phyloP scores from a whole-genome alignment of 305 asterid genomes.

The Fraxinus velutina region DNA sequence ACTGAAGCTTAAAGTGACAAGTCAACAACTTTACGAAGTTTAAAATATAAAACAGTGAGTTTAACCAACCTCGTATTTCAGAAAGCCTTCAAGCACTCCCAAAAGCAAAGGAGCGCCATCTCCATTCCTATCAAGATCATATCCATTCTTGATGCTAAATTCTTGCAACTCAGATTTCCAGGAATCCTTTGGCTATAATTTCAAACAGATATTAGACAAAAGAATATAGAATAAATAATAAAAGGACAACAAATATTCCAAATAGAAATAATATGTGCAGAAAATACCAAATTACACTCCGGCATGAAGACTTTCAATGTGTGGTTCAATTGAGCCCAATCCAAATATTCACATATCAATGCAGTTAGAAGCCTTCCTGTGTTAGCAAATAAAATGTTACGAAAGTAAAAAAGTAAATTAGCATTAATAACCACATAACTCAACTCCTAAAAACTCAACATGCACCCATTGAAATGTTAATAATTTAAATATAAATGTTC shows the following conservation, averaged over 20 bases:
- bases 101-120: conserved; percentile 49
- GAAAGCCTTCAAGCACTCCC: conserved; percentile 54
- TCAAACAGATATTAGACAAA: conserved; percentile 13
- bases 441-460: background rate
- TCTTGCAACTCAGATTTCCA: conserved; percentile 54
- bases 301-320: conserved; percentile 83
- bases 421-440: background rate
- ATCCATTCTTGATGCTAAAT: conserved; percentile 48
- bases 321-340: conserved; percentile 89
- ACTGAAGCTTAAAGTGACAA: background rate
- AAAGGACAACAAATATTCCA: background rate
- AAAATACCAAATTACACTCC: conserved; percentile 84
- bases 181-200: conserved; percentile 45
- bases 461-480: background rate
- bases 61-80: conserved; percentile 49
- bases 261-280: conserved; percentile 6
- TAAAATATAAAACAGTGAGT: background rate
- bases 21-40: background rate
- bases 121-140: conserved; percentile 47
- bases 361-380: conserved; percentile 86
- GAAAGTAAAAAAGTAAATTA: background rate
- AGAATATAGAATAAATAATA: background rate
- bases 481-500: background rate
- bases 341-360: conserved; percentile 81
- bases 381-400: conserved; percentile 17